Evolutionary conservation across 129 eudicot genomes (phyloP), one percentile per base, ranked within the genome.

Genomic region (Artemisia tridentata): DNA sequence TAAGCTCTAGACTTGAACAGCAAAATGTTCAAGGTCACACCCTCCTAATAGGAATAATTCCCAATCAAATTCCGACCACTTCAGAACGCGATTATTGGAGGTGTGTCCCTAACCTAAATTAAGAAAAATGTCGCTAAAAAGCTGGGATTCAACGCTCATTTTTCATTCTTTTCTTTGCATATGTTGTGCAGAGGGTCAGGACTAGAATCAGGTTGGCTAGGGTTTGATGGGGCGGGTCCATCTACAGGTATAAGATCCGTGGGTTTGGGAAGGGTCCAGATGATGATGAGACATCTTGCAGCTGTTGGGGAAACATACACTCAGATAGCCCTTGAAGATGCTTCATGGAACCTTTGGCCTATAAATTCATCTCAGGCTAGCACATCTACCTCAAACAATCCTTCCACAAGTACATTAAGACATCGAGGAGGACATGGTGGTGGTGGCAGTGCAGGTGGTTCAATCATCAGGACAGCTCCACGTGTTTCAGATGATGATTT

Each of bases 281-380:
- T 85, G 96, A 83, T 93, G 96, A 89, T 89, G 98, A 87, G 98
- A 74, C 98, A 93, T 19, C 92, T 93, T 76, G 95, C 98, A 14
- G 91, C 96, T 14, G 98, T 93, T 38, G 98, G 98, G 51, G 98
- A 93, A 87, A 89, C 92, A 7, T 89, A 92, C 75, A 91, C 96
- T 51, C 98, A 89, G 65, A 86, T 83, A 47, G 88, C 95, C 50
- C 88, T 93, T 72, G 95, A 87, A 80, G 98, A 92, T 73, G 59
- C 88, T 78, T 76, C 92, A 5, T 89, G 95, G 98, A 84, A 85
- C 72, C 78, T 92, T n/a, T 92, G 93, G 88, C 91, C 96, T 65
- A 72, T 82, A 52, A 86, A 80, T 61, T 61, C 66, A 12, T 61
- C 66, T 14, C 66, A 61, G 18, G 66, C 66, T 27, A 29, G 66